Evolutionary conservation across 2,329 filamentous ascomycete genomes (phyloP), one percentile per base, ranked within the genome.

Genomic region (Aciculosporium take): DNA sequence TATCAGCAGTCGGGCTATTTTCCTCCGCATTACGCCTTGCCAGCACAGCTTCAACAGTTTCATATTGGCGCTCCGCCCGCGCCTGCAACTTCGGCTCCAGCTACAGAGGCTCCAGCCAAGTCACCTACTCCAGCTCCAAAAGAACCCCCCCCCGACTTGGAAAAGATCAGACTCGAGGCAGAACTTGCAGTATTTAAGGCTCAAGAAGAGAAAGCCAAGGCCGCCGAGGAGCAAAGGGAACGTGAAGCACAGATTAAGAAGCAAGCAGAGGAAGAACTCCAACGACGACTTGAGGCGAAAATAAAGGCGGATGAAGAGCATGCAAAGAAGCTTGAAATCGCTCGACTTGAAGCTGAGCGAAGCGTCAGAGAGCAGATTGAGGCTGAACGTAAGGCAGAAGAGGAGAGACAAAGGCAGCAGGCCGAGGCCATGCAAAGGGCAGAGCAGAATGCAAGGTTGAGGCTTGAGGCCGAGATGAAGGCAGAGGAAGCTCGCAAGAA

Each of bases 121-220:
- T 17, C 45, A 10, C 5, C 45, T 7, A 48, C 47, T 3, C 66
- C 68, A 5, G 63, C 66, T 2, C 59, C 63, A 1, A 59, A 63
- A 50, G 63, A 64, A 43, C 59, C 60, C 12, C 55, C 57, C 10
- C 53, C 54, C 24, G 72, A 81, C 40, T 67, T 71, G 2, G 72
- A 81, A 42, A 76, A 76, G 51, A 64, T 80, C 46, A 65, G 65
- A n/a, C 68, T 80, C 43, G 70, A 79, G 46, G 68, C 74, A 46
- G 70, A 81, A 49, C 58, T 84, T 13, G 65, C 68, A 10, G 59
- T 61, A 8, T 63, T 73, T 33, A 66, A 73, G 46, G 61, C 57
- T 4, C 64, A 64, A 24, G 59, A 68, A 43, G 66, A 64, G 24
- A 62, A 58, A 46, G 63, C 61, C 45, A 68, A 67, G 40, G 66